Conservation (phyloP, 169 alveolate genomes). For the Neospora caninum region DNA sequence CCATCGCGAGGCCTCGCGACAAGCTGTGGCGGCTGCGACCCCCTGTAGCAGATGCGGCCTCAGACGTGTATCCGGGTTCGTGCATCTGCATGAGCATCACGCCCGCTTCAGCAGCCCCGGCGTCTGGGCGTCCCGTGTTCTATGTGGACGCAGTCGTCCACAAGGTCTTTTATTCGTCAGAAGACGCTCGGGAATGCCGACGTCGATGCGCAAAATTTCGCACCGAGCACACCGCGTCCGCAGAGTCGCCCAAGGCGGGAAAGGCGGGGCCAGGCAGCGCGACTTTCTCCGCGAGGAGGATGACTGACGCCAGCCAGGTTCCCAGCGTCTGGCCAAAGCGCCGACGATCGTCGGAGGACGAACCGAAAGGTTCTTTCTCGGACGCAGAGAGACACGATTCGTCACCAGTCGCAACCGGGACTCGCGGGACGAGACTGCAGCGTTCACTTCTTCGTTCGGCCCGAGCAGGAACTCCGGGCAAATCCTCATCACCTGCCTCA, state of each 20-base stretch:
- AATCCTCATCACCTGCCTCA: neutral
- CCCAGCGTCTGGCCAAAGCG: neutral
- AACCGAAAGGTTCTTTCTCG: neutral
- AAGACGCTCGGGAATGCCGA: conserved; percentile 32
- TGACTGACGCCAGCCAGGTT: neutral
- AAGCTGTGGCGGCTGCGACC: conserved; percentile 66
- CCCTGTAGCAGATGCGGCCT: conserved; percentile 8
- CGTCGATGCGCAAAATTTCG: neutral
- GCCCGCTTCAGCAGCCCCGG: neutral
- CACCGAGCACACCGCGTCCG: neutral
- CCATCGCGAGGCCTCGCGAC: conserved; percentile 44
- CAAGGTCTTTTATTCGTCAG: conserved; percentile 51
- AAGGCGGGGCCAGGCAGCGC: neutral
- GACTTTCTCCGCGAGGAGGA: no score
- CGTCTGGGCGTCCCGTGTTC: neutral
- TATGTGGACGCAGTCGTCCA: conserved; percentile 62
- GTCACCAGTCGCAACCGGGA: neutral
- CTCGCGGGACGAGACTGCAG: neutral
- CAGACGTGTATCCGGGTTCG: conserved; percentile 61
- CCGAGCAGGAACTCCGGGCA: neutral
- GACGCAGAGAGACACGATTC: neutral
- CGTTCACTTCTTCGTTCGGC: neutral
- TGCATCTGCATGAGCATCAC: conserved; percentile 55
- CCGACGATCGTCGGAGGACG: neutral
- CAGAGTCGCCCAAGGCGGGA: neutral